Percentiles rank a stretch among this genome's conserved stretches.
Conservation (phyloP, 345 rosid species). For the Pugionium dolabratum region DNA sequence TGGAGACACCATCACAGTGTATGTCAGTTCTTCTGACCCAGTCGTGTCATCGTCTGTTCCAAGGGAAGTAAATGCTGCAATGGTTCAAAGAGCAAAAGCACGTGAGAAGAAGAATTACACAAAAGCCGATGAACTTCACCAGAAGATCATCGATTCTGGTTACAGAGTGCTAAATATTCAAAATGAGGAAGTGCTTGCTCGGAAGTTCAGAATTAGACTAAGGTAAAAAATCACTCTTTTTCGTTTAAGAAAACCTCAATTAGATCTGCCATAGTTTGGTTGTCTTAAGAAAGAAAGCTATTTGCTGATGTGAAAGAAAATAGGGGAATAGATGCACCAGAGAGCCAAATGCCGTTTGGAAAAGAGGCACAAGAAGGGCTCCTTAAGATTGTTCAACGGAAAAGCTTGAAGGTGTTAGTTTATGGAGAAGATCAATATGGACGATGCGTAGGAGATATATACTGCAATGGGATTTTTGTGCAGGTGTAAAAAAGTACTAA, state of each 20-base stretch:
- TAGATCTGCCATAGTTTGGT: slow-evolving; percentile 8
- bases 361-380: slow-evolving; percentile 70
- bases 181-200: slow-evolving; percentile 68
- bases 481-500: slow-evolving; percentile 49
- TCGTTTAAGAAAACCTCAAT: neutral
- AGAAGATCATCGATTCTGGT: slow-evolving; percentile 62
- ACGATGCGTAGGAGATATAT: slow-evolving; percentile 63
- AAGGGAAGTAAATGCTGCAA: slow-evolving; percentile 55
- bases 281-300: neutral
- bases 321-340: slow-evolving; percentile 97
- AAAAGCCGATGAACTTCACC: slow-evolving; percentile 62
- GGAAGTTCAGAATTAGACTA: slow-evolving; percentile 69
- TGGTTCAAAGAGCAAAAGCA: slow-evolving; percentile 59
- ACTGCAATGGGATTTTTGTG: slow-evolving; percentile 60
- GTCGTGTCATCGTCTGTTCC: slow-evolving; percentile 68
- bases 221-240: slow-evolving; percentile 46
- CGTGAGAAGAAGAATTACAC: slow-evolving; percentile 56
- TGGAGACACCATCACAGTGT: slow-evolving; percentile 83
- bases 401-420: slow-evolving; percentile 61
- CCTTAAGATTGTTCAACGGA: slow-evolving; percentile 59
- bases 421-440: slow-evolving; percentile 68
- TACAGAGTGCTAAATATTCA: slow-evolving; percentile 36
- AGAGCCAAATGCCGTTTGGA: slow-evolving; percentile 75
- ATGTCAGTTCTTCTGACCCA: slow-evolving; percentile 57
- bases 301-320: slow-evolving; percentile 29